These are phyloP conservation scores for Picochlorum costavermella DNA, from an alignment of 139 green algal species.

Conservation along the genomic window DNA sequence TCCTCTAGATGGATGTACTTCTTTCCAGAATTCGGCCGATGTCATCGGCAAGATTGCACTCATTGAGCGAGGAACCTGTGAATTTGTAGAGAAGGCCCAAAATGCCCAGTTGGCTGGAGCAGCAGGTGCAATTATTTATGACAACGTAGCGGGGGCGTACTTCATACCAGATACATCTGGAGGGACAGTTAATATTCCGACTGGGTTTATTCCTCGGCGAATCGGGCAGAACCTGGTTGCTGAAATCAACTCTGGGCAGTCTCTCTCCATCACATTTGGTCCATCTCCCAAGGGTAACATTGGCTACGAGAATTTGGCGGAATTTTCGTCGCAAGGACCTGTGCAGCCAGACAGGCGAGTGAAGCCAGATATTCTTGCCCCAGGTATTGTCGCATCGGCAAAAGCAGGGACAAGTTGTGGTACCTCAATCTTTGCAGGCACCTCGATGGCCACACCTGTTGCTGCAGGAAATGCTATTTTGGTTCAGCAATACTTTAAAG, in stretches of 20 bases:
- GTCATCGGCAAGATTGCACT: conserved; percentile 48
- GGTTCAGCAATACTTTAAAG: conserved; percentile 76
- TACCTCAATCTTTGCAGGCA: conserved; percentile 46
- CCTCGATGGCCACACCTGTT: conserved; percentile 82
- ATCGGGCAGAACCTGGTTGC: conserved; percentile 24
- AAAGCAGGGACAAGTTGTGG: background rate
- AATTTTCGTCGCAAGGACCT: conserved; percentile 29
- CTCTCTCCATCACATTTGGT: conserved; percentile 17
- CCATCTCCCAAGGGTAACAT: background rate
- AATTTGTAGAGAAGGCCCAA: conserved; percentile 50
- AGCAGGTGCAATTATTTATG: conserved; percentile 54
- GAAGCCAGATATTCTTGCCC: conserved; percentile 80
- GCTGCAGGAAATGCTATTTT: conserved; percentile 48
- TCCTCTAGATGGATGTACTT: conserved; percentile 27
- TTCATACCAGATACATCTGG: conserved; percentile 11
- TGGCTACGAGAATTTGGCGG: conserved; percentile 21
- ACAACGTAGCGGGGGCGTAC: conserved; percentile 39
- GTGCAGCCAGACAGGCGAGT: conserved; percentile 54
- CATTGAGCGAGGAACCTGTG: conserved; percentile 51
- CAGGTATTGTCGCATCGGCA: conserved; percentile 49
- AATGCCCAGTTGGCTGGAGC: conserved; percentile 55
- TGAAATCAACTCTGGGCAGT: conserved; percentile 1
- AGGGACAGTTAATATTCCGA: conserved; percentile 15
- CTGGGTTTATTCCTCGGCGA: conserved; percentile 30
- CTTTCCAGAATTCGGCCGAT: conserved; percentile 18